Evolutionary conservation across 2,329 filamentous ascomycete genomes (phyloP), one percentile per base, ranked within the genome.

Genomic region (Talaromyces sp.): DNA sequence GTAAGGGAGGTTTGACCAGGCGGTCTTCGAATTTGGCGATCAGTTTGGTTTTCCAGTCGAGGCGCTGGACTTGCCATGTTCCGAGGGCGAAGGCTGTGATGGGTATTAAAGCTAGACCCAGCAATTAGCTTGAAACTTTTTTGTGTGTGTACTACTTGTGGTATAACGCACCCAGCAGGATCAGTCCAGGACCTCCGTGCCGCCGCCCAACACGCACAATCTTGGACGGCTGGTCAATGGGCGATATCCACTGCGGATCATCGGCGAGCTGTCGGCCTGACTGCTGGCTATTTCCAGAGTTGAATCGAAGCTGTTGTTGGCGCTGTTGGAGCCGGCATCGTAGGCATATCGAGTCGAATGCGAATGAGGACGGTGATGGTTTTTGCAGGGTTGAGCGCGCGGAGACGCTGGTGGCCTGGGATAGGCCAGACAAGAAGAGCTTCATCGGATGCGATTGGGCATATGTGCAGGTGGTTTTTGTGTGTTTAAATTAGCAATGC

Each of bases 21-120:
- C 93, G 90, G 80, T 99, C 93, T 78, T 98, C 95, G 75, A 91
- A 92, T 68, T 89, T 91, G 63, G 93, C 92, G 64, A 99, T 88
- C 13, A 99, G 82, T 53, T 96, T 90, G 4, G 92, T 92, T 75
- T 99, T 99, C 93, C 93, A 96, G 62, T 88, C 86, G 1, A 99
- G 85, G 11, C 95, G 89, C 74, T 96, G 87, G 59, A 99, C 90
- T 75, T 99, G 95, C 95, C 95, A 99, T 65, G 91, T 91, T 32
- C 95, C 95, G 17, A 99, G 87, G 59, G 82, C 81, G 75, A 99
- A 96, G 11, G 95, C 92, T 1, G 93, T 97, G 63, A 96, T 77
- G 55, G 95, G 95, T 70, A 99, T 98, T 58, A 96, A 78, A 47
- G 91, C 91, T 78, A 56, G 39, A 58, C n/a, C 13, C 15, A 17